Evolutionary conservation across 1,284 basidiomycete genomes (phyloP), one percentile per base, ranked within the genome.

Genomic region (Schizophyllum commune): DNA sequence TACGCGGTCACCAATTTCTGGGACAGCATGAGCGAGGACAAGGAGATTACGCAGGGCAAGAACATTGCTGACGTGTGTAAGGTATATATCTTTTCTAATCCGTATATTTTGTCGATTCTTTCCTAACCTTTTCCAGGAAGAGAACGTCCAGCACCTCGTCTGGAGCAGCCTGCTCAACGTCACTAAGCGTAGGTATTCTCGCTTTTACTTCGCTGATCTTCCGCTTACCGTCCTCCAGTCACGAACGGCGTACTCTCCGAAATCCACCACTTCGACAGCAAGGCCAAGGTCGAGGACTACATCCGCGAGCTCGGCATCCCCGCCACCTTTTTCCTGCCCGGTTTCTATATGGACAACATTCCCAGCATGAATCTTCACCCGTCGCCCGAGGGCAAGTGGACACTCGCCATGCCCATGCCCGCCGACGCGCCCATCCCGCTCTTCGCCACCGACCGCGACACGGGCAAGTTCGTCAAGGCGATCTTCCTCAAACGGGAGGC

Each of bases 1-100:
- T 66, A 65, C 47, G 63, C 60, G 27, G 56, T 63, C 17, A 65
- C 64, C 2, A 60, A 65, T 32, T 65, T 59, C 33, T 61, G 57
- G 47, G 59, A 60, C n/a, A 52, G 61, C 22, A n/a, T 57, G 5
- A 33, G 58, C 58, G 32, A 47, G 2, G 54, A 59, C 7, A 58
- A 55, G 63, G 63, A 64, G 53, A 52, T 60, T 8, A 13, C n/a
- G 1, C 61, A 64, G 22, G 65, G 58, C 17, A 64, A 66, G 52
- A 33, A 63, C 17, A 52, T 58, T 6, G 59, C 64, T 21, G 63
- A 66, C 21, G 61, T 63, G 17, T 61, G 60, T 22, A 62, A 47
- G 39, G 39, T 47, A 47, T 9, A 17, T 17, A 13, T 47, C 13
- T 6, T 39, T 6, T 6, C 34, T n/a, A n/a, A n/a, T n/a, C n/a